Evolutionary conservation across 441 rosid genomes (phyloP).

Genomic region (Aquilaria agallochum): DNA sequence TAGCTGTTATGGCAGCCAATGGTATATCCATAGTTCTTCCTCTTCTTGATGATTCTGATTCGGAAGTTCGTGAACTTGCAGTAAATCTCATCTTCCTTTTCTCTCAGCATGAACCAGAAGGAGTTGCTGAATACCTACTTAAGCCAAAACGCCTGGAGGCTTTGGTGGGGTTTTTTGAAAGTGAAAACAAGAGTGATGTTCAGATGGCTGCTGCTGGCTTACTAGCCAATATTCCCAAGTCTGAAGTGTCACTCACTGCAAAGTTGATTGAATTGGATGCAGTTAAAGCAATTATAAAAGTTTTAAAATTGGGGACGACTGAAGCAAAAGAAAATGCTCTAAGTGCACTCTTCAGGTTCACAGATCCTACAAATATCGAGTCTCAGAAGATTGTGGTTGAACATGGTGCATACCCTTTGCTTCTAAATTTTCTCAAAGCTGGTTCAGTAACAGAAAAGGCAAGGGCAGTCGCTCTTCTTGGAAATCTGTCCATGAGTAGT

Average conservation of each 20-base stretch:
- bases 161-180: slow-evolving; percentile 59
- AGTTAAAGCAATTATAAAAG: slow-evolving; percentile 32
- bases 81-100: slow-evolving; percentile 56
- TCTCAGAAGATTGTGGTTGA: slow-evolving; percentile 45
- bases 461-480: slow-evolving; percentile 60
- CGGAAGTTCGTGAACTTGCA: slow-evolving; percentile 50
- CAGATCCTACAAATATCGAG: slow-evolving; percentile 42
- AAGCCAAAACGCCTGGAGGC: slow-evolving; percentile 62
- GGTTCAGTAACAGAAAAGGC: slow-evolving; percentile 53
- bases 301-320: slow-evolving; percentile 40
- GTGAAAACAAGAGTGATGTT: slow-evolving; percentile 39
- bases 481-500: slow-evolving; percentile 52
- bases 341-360: slow-evolving; percentile 59
- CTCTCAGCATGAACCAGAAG: slow-evolving; percentile 50
- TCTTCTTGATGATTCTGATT: slow-evolving; percentile 50
- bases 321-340: slow-evolving; percentile 64
- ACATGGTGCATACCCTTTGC: slow-evolving; percentile 44
- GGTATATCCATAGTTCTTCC: slow-evolving; percentile 49
- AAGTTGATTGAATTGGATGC: slow-evolving; percentile 53
- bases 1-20: slow-evolving; percentile 45
- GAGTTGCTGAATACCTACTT: slow-evolving; percentile 57
- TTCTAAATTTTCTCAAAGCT: slow-evolving; percentile 36
- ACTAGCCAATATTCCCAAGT: slow-evolving; percentile 67
- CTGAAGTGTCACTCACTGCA: slow-evolving; percentile 35
- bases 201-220: slow-evolving; percentile 72